Evolutionary conservation across 345 rosid species (phyloP), one percentile per base, ranked within the genome.

Genomic region (Citrus maxima): DNA sequence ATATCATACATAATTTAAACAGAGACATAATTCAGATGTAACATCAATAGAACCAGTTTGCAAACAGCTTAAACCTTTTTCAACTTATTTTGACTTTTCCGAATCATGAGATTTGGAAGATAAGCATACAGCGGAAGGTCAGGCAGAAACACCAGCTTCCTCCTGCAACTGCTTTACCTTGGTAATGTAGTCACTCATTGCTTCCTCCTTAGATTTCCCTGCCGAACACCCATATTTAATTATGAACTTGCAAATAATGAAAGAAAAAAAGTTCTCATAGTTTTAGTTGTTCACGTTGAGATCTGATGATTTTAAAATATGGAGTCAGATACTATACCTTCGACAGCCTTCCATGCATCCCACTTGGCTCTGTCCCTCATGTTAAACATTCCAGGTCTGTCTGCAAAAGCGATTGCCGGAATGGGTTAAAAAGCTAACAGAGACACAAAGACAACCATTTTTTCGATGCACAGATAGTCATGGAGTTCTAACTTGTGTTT

Each of bases 301-400:
- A 18, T 10, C 21, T 42, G 21, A 32, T 54, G 22, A 49, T 51
- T 49, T 40, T 19, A 12, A 66, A 76, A 72, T n/a, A 14, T 13
- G 7, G 18, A 16, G 12, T 46, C 16, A 2, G 73, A 42, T 58
- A 34, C 22, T 77, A 46, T 46, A 93, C 99, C 93, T 90, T 96
- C 97, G 81, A 90, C 95, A 59, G 92, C 89, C 89, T 96, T 96
- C 99, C 98, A 96, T 30, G 98, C 98, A 80, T 96, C 99, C 99
- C 99, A 96, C 87, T 96, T 96, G 1, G 94, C 93, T 77, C 89
- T 89, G 22, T 92, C 99, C 90, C 82, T 94, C 90, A 80, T 67
- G 92, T 65, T 83, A 83, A 96, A 93, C 55, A 94, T 87, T 79
- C 99, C 99, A 82, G 99, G 98, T 56, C 99, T 97, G 78, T 80